Conservation (phyloP, 2,329 filamentous ascomycete species). For the Sporothrix protearum region DNA sequence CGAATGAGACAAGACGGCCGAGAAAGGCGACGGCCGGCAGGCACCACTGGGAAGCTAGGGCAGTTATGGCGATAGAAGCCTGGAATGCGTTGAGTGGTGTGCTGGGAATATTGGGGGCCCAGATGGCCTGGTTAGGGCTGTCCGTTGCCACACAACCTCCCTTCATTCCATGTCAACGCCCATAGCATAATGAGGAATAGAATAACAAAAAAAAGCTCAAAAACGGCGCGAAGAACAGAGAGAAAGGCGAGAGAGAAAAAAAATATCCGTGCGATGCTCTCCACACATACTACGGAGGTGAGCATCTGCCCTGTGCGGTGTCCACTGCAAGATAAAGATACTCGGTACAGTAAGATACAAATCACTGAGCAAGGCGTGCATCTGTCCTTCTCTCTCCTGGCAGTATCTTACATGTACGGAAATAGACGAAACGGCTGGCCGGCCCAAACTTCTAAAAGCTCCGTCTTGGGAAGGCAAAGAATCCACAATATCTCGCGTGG, state of each 20-base stretch:
- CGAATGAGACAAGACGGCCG: background rate
- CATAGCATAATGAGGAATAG: background rate
- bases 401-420: background rate
- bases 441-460: background rate
- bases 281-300: background rate
- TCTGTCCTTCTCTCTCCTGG: background rate
- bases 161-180: background rate
- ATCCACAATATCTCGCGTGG: background rate
- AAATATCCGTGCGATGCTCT: background rate
- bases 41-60: background rate
- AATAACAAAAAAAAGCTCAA: background rate
- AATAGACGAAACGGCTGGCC: background rate
- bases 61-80: background rate
- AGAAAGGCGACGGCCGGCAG: background rate
- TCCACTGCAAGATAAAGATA: background rate
- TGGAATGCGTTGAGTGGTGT: slow-evolving; percentile 13
- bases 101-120: background rate
- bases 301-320: too few species aligned
- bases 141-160: slow-evolving; percentile 6
- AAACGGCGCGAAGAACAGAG: background rate
- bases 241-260: background rate
- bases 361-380: background rate
- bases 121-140: background rate
- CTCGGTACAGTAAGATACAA: background rate
- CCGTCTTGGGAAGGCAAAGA: background rate